Base-by-base conservation (phyloP, 1,139 yeast species). In the Kazachstania sp. region DNA sequence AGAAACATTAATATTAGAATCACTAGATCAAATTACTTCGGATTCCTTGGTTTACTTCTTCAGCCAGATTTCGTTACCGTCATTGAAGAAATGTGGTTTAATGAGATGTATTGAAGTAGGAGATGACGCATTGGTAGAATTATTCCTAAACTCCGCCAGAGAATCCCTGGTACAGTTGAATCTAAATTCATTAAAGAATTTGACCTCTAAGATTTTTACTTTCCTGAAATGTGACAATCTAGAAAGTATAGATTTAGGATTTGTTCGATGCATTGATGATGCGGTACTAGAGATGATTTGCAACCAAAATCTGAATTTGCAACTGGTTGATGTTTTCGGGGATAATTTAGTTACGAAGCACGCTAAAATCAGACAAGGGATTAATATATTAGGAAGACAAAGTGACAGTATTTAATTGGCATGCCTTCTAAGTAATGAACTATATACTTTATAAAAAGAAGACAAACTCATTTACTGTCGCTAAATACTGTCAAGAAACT, bases 291-390 rank as follows among this genome's bases (percentile, higher is more conserved):
- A 73, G 30, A 60, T 74, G 20, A 56, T 86, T 18, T 75, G 81
- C 8, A 69, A 73, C 28, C 70, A 72, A 15, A 83, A 92, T 55
- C 77, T 81, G 0, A 77, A 75, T 45, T 65, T 88, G 49, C 72
- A 74, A 41, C 70, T 85, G 12, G 60, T 88, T 48, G 95, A 86
- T 59, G 86, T 86, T 5, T 86, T 83, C 63, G 95, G 95, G 0
- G 75, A 82, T 56, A 85, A 84, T 55, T 70, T 78, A 53, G 81
- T 92, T 48, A 80, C 88, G 0, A 68, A 73, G 7, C 68, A 69
- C 26, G 86, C 86, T 0, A 63, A 64, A 3, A 62, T 75, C 4
- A 70, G 81, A 49, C 70, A 71, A 1, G 84, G 80, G 12, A 59
- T 86, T 40, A 74, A 78, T 50, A 70, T 87, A 4, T 78, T 86